Percentiles rank a stretch among this genome's conserved stretches.
Conservation (phyloP, 2,329 filamentous ascomycete species). For the Botryotinia calthae region DNA sequence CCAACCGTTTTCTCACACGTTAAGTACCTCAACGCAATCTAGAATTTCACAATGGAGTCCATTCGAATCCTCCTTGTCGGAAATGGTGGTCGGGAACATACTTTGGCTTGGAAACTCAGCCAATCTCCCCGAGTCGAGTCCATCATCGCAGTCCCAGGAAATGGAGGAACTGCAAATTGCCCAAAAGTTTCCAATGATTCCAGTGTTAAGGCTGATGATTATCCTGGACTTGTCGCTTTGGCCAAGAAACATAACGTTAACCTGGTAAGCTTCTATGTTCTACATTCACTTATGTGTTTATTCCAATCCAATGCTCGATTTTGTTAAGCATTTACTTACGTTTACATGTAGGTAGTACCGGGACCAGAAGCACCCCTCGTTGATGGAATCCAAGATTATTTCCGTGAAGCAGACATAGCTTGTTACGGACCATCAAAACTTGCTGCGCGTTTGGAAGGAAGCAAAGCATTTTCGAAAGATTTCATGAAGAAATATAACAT, state of each 20-base stretch:
- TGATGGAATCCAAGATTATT: conserved; percentile 82
- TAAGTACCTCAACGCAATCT: not conserved
- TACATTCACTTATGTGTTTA: not conserved
- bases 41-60: conserved; percentile 25
- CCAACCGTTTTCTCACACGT: not conserved
- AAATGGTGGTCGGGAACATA: conserved; percentile 92
- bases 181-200: conserved; percentile 70
- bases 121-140: conserved; percentile 76
- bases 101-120: conserved; percentile 88
- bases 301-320: not conserved
- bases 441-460: conserved; percentile 89
- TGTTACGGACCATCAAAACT: conserved; percentile 78
- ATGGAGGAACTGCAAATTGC: conserved; percentile 76
- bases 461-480: conserved; percentile 96
- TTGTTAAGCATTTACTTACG: not conserved
- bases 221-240: conserved; percentile 69
- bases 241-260: conserved; percentile 72
- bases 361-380: conserved; percentile 94
- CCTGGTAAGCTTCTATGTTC: conserved; percentile 44
- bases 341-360: conserved; percentile 59
- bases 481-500: conserved; percentile 93
- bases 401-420: conserved; percentile 47
- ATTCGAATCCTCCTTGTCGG: conserved; percentile 78
- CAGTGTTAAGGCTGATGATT: conserved; percentile 70
- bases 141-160: conserved; percentile 72